Base-by-base conservation (phyloP, 2,329 filamentous ascomycete genomes). In the Trichoderma arundinaceum region DNA sequence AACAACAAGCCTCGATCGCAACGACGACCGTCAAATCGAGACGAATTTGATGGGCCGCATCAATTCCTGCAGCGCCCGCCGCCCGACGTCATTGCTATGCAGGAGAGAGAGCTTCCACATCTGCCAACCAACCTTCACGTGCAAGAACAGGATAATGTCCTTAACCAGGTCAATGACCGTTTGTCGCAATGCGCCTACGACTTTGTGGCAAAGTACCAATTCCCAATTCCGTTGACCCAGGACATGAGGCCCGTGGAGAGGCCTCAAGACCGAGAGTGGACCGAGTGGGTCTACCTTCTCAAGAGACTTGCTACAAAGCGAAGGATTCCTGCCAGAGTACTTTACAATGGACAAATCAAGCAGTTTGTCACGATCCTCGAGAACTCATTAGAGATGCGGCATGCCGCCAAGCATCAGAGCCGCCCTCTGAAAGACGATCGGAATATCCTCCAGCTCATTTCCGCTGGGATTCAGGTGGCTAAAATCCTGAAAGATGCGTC, bases 301-400 rank as follows among this genome's bases (percentile, higher is more conserved):
- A 95, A 95, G 79, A 86, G 92, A 57, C 84, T 96, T 66, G 92
- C 92, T 38, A 96, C 92, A 39, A 95, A 94, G 80, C 86, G 92
- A 70, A 88, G 92, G 68, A 94, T 96, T 71, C 92, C 92, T 6
- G 91, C 92, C 53, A 84, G 92, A 64, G 90, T 95, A 19, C 82
- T 96, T 49, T 95, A 94, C 81, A 92, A 95, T 76, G 91, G 91
- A 67, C 92, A 96, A 79, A 96, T 96, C 79, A 95, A 94, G 80
- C 92, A 95, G 77, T 88, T 96, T 77, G 90, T 95, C 70, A 95
- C 92, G 48, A 91, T 95, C 35, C 80, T 96, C 72, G 92, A 96
- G 75, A 96, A 95, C 78, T 94, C 91, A 54, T 82, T 96, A 73
- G 92, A 94, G 80, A 94, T 94, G 91, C 85, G 92, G 69, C 91